Conservation (phyloP, 805 yeast species). For the Clavispora fructus region DNA sequence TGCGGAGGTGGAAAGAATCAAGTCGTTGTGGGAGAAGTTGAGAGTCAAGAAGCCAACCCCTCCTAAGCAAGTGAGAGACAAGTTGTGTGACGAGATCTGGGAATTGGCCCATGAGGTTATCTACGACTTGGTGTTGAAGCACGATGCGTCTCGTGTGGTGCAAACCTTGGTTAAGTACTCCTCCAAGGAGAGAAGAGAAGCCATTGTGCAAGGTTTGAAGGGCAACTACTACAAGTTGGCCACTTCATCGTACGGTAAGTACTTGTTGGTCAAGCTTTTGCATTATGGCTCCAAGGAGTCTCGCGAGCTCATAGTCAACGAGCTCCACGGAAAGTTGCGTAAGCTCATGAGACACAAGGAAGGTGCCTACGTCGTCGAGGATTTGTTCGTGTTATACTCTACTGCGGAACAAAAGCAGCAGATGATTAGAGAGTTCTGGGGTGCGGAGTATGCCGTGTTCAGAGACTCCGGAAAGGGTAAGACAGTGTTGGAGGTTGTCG, state of each 20-base stretch:
- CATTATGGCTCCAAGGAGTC: constrained; percentile 88
- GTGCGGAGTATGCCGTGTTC: constrained; percentile 89
- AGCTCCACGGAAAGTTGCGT: constrained; percentile 84
- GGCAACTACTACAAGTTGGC: constrained; percentile 79
- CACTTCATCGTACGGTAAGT: constrained; percentile 90
- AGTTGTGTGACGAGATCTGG: constrained; percentile 82
- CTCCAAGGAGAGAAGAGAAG: constrained; percentile 69
- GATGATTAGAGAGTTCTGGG: constrained; percentile 96
- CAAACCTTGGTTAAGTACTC: constrained; percentile 90
- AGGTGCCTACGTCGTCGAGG: constrained; percentile 97
- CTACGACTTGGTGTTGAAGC: constrained; percentile 84
- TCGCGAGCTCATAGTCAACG: constrained; percentile 69
- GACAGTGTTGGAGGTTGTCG: constrained; percentile 59
- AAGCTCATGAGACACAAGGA: constrained; percentile 94
- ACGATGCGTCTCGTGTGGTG: constrained; percentile 93
- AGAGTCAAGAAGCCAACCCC: constrained; percentile 81
- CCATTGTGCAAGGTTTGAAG: constrained; percentile 60
- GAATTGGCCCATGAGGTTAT: constrained; percentile 69
- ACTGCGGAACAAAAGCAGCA: constrained; percentile 79
- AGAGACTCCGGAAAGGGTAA: constrained; percentile 65
- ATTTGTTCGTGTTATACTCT: constrained; percentile 79
- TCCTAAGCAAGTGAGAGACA: constrained; percentile 70
- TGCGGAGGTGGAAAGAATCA: constrained; percentile 74
- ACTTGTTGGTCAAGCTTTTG: constrained; percentile 77
- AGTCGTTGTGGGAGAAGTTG: constrained; percentile 83